Percentiles rank a stretch among this genome's conserved stretches.
Conservation (phyloP, 192 early-diverging fungal species). For the Backusella mclennaniae region DNA sequence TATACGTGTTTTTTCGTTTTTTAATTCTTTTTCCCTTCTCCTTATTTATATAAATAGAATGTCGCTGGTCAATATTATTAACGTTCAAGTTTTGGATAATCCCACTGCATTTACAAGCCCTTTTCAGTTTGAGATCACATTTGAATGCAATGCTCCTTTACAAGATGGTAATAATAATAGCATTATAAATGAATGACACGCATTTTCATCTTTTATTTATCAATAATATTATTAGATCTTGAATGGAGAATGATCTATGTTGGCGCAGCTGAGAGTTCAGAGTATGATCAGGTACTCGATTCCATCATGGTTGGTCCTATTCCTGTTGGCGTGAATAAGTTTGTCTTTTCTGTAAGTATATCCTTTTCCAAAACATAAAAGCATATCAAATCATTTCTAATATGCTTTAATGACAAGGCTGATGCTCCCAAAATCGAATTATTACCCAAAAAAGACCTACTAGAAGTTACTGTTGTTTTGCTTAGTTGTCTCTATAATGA, state of each 20-base stretch:
- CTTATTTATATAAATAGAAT: constrained; percentile 42
- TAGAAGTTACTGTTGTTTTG: constrained; percentile 90
- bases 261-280: constrained; percentile 79
- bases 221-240: constrained; percentile 54
- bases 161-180: constrained; percentile 66
- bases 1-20: background rate
- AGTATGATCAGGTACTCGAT: constrained; percentile 92
- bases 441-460: constrained; percentile 77
- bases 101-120: constrained; percentile 76
- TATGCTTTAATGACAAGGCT: constrained; percentile 40
- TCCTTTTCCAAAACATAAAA: background rate
- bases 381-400: background rate
- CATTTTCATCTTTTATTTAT: background rate
- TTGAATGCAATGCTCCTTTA: constrained; percentile 89
- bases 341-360: constrained; percentile 77
- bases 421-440: constrained; percentile 68
- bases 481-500: constrained; percentile 87
- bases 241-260: constrained; percentile 99
- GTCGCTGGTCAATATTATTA: constrained; percentile 78
- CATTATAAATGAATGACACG: background rate
- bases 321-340: constrained; percentile 92
- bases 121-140: constrained; percentile 95
- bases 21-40: constrained; percentile 9
- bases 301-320: constrained; percentile 95
- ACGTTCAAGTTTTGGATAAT: constrained; percentile 86